Conservation (phyloP, 78 protist genomes). For the Mantamonas sphyraenae region DNA sequence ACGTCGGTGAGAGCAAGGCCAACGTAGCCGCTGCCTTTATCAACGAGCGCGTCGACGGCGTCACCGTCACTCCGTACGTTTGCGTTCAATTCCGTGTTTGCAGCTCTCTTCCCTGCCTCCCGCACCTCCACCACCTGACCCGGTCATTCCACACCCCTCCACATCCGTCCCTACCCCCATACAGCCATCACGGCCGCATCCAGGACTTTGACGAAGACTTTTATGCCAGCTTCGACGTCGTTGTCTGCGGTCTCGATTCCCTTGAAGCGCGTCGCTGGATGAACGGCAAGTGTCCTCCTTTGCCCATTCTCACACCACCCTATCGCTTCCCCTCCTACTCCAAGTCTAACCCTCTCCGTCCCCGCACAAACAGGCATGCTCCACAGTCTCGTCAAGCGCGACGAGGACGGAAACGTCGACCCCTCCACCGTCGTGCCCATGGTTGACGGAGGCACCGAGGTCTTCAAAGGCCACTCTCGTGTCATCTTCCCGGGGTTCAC, state of each 20-base stretch:
- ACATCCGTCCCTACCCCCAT: not conserved
- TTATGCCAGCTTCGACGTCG: slow-evolving; percentile 76
- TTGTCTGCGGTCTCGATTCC: slow-evolving; percentile 94
- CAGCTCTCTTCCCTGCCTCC: not conserved
- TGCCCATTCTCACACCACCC: slow-evolving; percentile 3
- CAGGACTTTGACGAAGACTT: slow-evolving; percentile 71
- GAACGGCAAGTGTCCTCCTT: slow-evolving; percentile 63
- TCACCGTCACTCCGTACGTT: not conserved
- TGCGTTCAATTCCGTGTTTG: too few species aligned
- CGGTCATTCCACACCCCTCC: not conserved
- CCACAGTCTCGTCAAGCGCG: slow-evolving; percentile 34
- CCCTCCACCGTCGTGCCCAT: slow-evolving; percentile 70
- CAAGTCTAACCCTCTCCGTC: not conserved
- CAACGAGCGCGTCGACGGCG: not conserved
- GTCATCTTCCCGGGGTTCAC: slow-evolving; percentile 75
- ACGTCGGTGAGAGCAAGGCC: not conserved
- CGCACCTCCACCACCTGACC: not conserved
- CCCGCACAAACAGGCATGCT: too few species aligned
- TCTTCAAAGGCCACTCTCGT: slow-evolving; percentile 91
- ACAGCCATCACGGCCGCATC: slow-evolving; percentile 70
- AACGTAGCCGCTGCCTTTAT: not conserved
- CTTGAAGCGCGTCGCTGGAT: slow-evolving; percentile 90
- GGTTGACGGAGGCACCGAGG: slow-evolving; percentile 70
- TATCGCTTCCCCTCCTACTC: not conserved
- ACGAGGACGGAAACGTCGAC: slow-evolving; percentile 42